Evolutionary conservation across 1,139 yeast genomes (phyloP), one percentile per base, ranked within the genome.

Genomic region (Hyphopichia pseudoburtonii): DNA sequence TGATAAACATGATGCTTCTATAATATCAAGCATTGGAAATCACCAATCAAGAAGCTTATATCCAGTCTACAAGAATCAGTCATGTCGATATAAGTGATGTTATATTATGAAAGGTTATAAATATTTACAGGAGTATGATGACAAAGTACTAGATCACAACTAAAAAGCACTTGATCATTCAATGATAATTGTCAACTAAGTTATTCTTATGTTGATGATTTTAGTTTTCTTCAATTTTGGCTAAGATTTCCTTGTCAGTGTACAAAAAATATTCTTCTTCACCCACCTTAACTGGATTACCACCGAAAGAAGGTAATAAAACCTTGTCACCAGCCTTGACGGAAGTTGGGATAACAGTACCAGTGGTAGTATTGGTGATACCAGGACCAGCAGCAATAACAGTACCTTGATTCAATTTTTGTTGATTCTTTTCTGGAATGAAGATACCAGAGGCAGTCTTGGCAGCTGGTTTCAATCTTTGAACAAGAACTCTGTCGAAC

Each of bases 341-440:
- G 47, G 82, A 71, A 44, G 89, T 81, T 40, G 82, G 76, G 42
- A 88, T 76, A 43, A 80, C 64, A 56, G 80, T 71, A 45, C 97
- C 97, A 34, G 71, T 65, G 41, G 64, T 55, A 47, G 79, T 76
- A 51, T 76, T 70, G 51, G 82, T 80, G 42, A 79, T 69, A 52
- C 96, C 96, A 38, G 95, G 92, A 45, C 95, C 95, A 48, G 86
- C 82, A 44, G 94, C 86, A 51, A 86, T 63, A 40, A 86, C 94
- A 37, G 81, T 80, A 39, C 84, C 95, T 59, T 82, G 79, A 74
- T 86, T 86, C 62, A 88, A 79, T 72, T 92, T 92, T 66, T 88
- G 94, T 55, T 85, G 95, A 74, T 90, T 89, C 75, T 88, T 88
- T 71, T 92, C 98, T 47, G 98, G 98, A 50, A 92, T 86, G 73